phyloP scores from a whole-genome alignment of 306 rosid species.

The Cucumis sativus region Cucumber_9930_V3 NC_026656.2:4522001-4522500 shows the following conservation, averaged over 20 bases:
- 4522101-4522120: too few species aligned
- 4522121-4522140: too few species aligned
- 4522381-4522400: constrained; percentile 16
- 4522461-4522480: constrained; percentile 42
- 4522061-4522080: too few species aligned
- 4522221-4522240: not conserved
- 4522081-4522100: too few species aligned
- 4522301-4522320: not conserved
- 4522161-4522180: too few species aligned
- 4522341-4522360: not conserved
- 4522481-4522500: constrained; percentile 54
- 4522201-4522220: too few species aligned
- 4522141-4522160: too few species aligned
- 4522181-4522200: too few species aligned
- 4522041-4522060: too few species aligned
- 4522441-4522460: constrained; percentile 75
- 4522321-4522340: not conserved
- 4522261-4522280: not conserved
- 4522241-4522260: not conserved
- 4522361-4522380: not conserved
- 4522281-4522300: not conserved
- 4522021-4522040: too few species aligned
- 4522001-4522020: too few species aligned
- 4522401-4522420: constrained; percentile 84
- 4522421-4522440: constrained; percentile 53